These are phyloP conservation scores for Cocos nucifera DNA, from an alignment of 176 grass and related monocot genomes.

Conservation along the genomic window DNA sequence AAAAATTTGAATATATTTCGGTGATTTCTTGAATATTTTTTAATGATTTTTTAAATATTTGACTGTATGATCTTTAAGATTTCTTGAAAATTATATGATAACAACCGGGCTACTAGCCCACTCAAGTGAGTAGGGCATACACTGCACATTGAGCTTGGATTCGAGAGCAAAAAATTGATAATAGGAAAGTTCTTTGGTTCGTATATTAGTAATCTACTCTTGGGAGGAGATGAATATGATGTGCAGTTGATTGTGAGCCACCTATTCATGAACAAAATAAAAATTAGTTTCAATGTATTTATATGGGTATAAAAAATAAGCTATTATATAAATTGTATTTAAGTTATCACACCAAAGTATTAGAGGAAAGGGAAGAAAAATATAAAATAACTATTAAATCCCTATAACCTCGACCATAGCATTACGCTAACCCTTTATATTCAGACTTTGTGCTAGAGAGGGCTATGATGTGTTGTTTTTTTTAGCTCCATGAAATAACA, in stretches of 20 bases:
- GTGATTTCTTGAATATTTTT: no score
- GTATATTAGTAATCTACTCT: neutral
- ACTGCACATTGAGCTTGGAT: no score
- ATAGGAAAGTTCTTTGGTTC: neutral
- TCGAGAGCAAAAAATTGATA: no score
- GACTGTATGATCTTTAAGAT: no score
- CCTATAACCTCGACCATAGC: neutral
- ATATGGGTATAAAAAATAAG: neutral
- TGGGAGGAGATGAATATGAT: neutral
- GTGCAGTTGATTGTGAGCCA: neutral
- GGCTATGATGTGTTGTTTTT: neutral
- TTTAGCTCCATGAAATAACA: conserved; percentile 8
- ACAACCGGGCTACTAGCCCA: no score
- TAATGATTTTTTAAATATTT: no score
- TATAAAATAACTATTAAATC: neutral
- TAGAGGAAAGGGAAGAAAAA: neutral
- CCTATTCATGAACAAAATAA: conserved; percentile 7
- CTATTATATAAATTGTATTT: neutral
- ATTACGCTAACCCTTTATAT: neutral
- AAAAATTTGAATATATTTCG: no score
- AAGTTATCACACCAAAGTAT: conserved; percentile 7
- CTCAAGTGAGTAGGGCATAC: no score
- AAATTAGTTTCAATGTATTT: conserved; percentile 9
- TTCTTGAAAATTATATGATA: no score
- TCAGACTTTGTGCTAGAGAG: neutral